These are phyloP conservation scores for Rosa multiflora DNA, from an alignment of 306 rosid genomes.

Conservation along the genomic window DNA sequence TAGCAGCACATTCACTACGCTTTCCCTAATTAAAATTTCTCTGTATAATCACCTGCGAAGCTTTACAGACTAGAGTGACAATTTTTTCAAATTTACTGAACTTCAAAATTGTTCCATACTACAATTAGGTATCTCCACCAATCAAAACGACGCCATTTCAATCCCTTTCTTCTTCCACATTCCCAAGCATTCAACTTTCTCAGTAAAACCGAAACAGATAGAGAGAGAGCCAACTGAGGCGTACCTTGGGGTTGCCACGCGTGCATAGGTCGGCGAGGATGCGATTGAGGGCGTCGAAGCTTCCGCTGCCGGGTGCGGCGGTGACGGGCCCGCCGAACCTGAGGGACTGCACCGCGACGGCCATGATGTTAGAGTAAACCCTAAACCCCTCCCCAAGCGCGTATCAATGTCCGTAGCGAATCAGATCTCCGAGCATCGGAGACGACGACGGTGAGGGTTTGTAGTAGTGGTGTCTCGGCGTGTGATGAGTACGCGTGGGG, in stretches of 20 bases:
- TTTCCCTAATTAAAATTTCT: no score
- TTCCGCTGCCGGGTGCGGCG: conserved; percentile 44
- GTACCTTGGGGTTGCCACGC: conserved; percentile 82
- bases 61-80: neutral
- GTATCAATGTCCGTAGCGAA: neutral
- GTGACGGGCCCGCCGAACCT: conserved; percentile 53
- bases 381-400: conserved; percentile 25
- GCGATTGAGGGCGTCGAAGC: conserved; percentile 77
- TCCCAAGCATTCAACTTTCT: neutral
- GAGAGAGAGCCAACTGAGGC: no score
- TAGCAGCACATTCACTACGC: neutral
- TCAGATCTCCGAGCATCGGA: conserved; percentile 10
- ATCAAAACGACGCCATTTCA: neutral
- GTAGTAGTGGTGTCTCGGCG: neutral
- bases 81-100: neutral
- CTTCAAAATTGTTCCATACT: neutral
- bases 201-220: neutral
- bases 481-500: neutral
- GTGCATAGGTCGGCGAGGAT: conserved; percentile 84
- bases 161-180: neutral
- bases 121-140: neutral
- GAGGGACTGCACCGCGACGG: conserved; percentile 58
- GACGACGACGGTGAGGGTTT: neutral
- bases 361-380: conserved; percentile 39
- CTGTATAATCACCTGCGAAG: neutral